Conservation (phyloP, 2,329 filamentous ascomycete genomes). For the Alternaria infectoria region DNA sequence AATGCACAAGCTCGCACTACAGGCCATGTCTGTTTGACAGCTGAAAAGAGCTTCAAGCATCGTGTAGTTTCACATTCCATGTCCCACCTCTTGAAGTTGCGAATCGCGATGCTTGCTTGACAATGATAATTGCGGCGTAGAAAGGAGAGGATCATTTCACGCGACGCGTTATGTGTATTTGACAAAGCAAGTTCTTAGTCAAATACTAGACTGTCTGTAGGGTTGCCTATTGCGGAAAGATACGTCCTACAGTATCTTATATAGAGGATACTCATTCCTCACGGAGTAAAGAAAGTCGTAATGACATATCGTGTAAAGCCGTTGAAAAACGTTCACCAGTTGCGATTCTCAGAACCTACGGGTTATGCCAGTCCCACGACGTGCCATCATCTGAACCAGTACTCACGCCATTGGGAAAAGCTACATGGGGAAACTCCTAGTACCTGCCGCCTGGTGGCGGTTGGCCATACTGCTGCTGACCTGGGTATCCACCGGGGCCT, state of each 20-base stretch:
- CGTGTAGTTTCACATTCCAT: not conserved
- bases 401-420: not conserved
- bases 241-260: not conserved
- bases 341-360: not conserved
- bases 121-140: not conserved
- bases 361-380: not conserved
- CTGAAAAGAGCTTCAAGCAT: not conserved
- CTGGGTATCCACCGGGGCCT: constrained; percentile 28
- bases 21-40: not conserved
- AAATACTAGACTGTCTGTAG: not conserved
- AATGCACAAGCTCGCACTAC: not conserved
- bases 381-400: not conserved
- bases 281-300: not conserved
- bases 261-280: not conserved
- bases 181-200: not conserved
- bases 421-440: constrained; percentile 4
- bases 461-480: constrained; percentile 30
- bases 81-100: not conserved
- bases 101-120: not conserved
- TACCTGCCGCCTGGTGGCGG: constrained; percentile 29
- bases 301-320: not conserved
- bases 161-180: not conserved
- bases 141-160: not conserved
- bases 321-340: not conserved
- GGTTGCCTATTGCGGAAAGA: not conserved